Conservation (phyloP, 2,329 filamentous ascomycete genomes). For the Aphanoascus verrucosus region DNA sequence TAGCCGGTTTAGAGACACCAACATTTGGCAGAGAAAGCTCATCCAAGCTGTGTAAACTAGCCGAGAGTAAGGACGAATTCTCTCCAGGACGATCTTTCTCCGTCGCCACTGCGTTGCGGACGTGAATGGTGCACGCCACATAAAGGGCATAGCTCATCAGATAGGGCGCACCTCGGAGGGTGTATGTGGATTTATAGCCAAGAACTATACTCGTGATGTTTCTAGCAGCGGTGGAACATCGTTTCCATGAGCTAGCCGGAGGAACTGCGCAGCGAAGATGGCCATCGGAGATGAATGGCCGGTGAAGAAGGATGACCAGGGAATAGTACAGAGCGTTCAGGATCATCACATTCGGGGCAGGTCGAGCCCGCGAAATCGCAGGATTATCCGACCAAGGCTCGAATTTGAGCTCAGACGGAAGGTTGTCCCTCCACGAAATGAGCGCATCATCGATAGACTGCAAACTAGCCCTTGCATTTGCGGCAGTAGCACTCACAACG, state of each 20-base stretch:
- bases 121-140: conserved; percentile 35
- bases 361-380: conserved; percentile 12
- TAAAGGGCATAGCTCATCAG: conserved; percentile 37
- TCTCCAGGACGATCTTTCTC: conserved; percentile 19
- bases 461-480: conserved; percentile 21
- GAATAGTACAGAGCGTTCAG: conserved; percentile 32
- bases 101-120: conserved; percentile 28
- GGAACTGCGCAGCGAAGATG: conserved; percentile 22
- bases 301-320: conserved; percentile 37
- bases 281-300: conserved; percentile 33
- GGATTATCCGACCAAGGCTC: conserved; percentile 21
- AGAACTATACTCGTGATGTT: conserved; percentile 29
- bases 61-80: conserved; percentile 20
- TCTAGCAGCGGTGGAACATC: conserved; percentile 27
- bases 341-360: conserved; percentile 26
- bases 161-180: conserved; percentile 33
- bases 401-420: conserved; percentile 22
- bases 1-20: conserved; percentile 16
- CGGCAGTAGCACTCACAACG: conserved; percentile 21
- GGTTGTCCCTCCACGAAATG: conserved; percentile 21
- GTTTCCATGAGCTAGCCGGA: conserved; percentile 23
- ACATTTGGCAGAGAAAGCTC: conserved; percentile 21
- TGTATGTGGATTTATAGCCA: conserved; percentile 32
- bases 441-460: conserved; percentile 23
- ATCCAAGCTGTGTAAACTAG: conserved; percentile 25